Percentiles rank a stretch among this genome's conserved stretches.
These are phyloP conservation scores for Zymoseptoria crescenta DNA, from an alignment of 2,329 filamentous ascomycete species.

Conservation along the genomic window DNA sequence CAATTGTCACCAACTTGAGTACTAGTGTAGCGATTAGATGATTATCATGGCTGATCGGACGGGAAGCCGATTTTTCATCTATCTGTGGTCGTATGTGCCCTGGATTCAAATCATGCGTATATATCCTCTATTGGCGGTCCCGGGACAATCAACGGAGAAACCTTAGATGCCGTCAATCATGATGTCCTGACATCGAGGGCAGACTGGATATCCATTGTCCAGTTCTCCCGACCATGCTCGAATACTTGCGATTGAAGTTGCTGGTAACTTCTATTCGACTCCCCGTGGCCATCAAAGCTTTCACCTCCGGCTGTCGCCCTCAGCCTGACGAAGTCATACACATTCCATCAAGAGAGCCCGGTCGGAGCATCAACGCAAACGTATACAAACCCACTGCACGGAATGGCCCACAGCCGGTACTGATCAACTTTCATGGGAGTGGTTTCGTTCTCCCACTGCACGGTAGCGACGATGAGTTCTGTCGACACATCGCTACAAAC, in stretches of 20 bases:
- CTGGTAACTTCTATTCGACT: neutral
- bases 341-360: slow-evolving; percentile 19
- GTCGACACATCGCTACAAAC: slow-evolving; percentile 27
- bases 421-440: slow-evolving; percentile 31
- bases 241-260: neutral
- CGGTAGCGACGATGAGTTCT: slow-evolving; percentile 35
- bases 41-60: no score
- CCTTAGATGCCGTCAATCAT: neutral
- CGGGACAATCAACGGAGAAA: no score
- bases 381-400: slow-evolving; percentile 15
- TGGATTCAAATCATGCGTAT: no score
- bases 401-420: slow-evolving; percentile 17
- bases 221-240: neutral
- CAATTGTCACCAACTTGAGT: no score
- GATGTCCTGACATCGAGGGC: neutral
- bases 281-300: neutral
- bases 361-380: slow-evolving; percentile 18
- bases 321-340: slow-evolving; percentile 3
- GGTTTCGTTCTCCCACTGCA: slow-evolving; percentile 31
- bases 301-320: neutral
- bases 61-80: no score
- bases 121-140: no score
- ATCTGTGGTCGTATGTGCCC: no score
- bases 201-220: neutral
- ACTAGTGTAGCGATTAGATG: no score